Conservation (phyloP, 1,139 yeast genomes). For the Scheffersomyces stambukii region DNA sequence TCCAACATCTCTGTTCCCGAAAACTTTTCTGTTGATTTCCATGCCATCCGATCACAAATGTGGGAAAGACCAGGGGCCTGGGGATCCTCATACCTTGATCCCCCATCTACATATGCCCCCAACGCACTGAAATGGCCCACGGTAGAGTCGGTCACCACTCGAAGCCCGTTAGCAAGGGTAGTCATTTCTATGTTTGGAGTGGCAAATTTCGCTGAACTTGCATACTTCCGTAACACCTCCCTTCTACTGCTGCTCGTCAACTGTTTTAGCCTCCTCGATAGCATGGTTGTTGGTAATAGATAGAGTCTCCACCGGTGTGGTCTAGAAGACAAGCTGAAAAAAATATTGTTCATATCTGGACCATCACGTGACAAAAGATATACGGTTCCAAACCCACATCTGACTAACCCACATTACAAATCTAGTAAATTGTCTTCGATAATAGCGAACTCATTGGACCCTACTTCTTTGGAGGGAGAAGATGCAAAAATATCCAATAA, state of each 20-base stretch:
- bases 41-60: conserved; percentile 79
- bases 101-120: conserved; percentile 88
- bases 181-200: conserved; percentile 39
- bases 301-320: not conserved
- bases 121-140: conserved; percentile 91
- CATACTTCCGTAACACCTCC: not conserved
- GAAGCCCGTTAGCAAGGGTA: conserved; percentile 69
- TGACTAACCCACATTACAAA: conserved; percentile 4
- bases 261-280: not conserved
- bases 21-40: conserved; percentile 67
- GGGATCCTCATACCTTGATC: conserved; percentile 72
- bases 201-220: conserved; percentile 7
- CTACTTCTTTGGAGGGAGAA: too few species aligned
- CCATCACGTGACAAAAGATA: too few species aligned
- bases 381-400: not conserved
- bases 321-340: too few species aligned
- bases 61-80: conserved; percentile 71
- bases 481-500: too few species aligned
- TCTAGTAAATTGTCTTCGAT: conserved; percentile 9
- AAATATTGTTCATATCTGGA: too few species aligned
- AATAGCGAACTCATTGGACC: too few species aligned
- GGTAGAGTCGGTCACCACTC: conserved; percentile 78
- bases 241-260: not conserved
- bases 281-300: not conserved
- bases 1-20: conserved; percentile 72